Evolutionary conservation across 139 green algal species (phyloP), one percentile per base, ranked within the genome.

Genomic region (Volvox africanus): DNA sequence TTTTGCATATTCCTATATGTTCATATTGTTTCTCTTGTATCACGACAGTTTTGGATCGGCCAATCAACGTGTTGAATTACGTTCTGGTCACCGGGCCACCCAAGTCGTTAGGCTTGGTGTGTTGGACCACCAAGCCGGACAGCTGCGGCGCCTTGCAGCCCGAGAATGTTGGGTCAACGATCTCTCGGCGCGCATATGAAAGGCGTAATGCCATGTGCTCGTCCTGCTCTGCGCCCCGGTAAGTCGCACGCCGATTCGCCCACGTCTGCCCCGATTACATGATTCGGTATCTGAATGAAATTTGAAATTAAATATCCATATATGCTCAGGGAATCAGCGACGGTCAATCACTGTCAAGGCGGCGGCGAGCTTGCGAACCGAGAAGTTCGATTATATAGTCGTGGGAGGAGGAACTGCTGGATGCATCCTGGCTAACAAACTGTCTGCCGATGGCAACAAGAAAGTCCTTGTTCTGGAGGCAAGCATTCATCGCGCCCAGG

Each of bases 361-460:
- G 24, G 86, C 73, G 22, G 71, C 73, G 12, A 55, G 5, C 35
- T 0, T 22, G 61, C 26, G 0, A 55, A 90, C 89, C n/a, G 69
- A 94, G 35, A 95, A 96, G 75, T 99, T 96, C 82, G 97, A 99
- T 88, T 99, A 98, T 95, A 97, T 99, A 36, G 94, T 99, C 65
- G 97, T 99, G 0, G 97, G 97, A 17, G 97, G 97, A 36, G 97
- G 97, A 30, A 94, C 97, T 24, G 96, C 97, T 26, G 97, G 96
- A 3, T 99, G 97, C 90, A 94, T 99, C 28, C 93, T 99, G 50
- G 97, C 97, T 19, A 98, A 98, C 92, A 92, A 96, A n/a, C 95
- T 99, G 36, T 96, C 95, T 19, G 96, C 94, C 17, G 95, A 97
- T 84, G 93, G 92, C 44, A 93, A n/a, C 84, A 98, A 98, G 91